Evolutionary conservation across 2,329 filamentous ascomycete species (phyloP).

Genomic region (Aureobasidium sp.): DNA sequence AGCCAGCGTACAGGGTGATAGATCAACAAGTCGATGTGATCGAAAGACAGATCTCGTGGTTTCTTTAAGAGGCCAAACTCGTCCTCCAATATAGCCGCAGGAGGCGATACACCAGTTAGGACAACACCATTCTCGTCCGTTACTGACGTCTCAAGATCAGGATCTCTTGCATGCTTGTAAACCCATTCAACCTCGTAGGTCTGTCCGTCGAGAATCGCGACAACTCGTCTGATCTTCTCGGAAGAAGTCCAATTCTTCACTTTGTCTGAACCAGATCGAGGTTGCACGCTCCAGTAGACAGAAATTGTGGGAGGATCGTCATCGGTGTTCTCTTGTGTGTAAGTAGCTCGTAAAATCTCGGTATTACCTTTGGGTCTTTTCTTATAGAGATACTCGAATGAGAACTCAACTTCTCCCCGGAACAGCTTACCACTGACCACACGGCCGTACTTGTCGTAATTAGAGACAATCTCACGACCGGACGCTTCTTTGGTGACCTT

Average conservation of each 20-base stretch:
- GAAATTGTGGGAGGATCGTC: constrained; percentile 2
- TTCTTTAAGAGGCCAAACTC: constrained; percentile 18
- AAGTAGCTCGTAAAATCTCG: constrained; percentile 17
- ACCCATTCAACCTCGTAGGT: constrained; percentile 19
- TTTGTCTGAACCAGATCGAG: constrained; percentile 18
- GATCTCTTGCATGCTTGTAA: constrained; percentile 19
- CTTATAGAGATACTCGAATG: constrained; percentile 18
- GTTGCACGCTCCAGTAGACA: constrained; percentile 19
- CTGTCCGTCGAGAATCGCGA: constrained; percentile 12
- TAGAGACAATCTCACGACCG: constrained; percentile 2
- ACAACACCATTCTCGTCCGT: constrained; percentile 15
- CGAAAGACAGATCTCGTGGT: constrained; percentile 18
- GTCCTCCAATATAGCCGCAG: constrained; percentile 15
- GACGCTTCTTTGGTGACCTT: constrained; percentile 13
- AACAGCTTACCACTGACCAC: constrained; percentile 16
- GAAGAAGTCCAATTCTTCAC: constrained; percentile 19
- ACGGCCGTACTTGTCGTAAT: constrained; percentile 19
- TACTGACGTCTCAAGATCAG: constrained; percentile 18
- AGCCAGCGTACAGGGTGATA: constrained; percentile 18
- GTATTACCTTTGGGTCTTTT: constrained; percentile 18
- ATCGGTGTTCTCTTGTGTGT: constrained; percentile 5
- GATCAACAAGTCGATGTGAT: constrained; percentile 17
- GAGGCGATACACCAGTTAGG: constrained; percentile 1
- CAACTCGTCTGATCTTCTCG: constrained; percentile 17
- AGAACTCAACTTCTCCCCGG: constrained; percentile 13